phyloP scores from a whole-genome alignment of 2,329 filamentous ascomycete genomes.

The Fusarium bulbicola region DNA sequence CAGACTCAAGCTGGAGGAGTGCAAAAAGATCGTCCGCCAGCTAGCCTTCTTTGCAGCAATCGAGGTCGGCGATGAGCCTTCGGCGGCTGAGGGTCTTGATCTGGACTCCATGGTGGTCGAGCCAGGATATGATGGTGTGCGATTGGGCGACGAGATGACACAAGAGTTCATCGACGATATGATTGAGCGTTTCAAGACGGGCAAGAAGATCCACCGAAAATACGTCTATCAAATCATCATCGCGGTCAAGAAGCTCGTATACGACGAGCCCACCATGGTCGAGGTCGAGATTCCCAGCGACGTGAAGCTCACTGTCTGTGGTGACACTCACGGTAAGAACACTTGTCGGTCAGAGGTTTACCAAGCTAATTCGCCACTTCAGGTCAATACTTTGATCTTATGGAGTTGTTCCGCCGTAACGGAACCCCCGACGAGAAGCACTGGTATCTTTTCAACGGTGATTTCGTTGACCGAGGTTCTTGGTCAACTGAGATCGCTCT shows the following conservation, averaged over 20 bases:
- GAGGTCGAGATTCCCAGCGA: constrained; percentile 84
- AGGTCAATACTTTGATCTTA: constrained; percentile 97
- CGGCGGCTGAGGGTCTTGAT: constrained; percentile 89
- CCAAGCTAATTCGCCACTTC: constrained; percentile 32
- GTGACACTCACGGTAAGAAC: constrained; percentile 88
- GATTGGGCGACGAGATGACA: constrained; percentile 85
- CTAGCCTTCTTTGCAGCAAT: constrained; percentile 95
- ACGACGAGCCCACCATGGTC: constrained; percentile 96
- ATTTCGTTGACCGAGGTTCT: constrained; percentile 96
- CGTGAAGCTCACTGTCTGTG: constrained; percentile 88
- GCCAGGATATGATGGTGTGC: constrained; percentile 83
- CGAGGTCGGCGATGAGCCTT: constrained; percentile 90
- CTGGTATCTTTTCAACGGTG: constrained; percentile 96
- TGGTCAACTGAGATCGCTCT: constrained; percentile 99
- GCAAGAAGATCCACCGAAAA: constrained; percentile 95
- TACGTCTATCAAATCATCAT: constrained; percentile 97
- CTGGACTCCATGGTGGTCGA: constrained; percentile 87
- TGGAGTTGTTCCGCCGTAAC: constrained; percentile 94
- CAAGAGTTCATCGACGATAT: constrained; percentile 98
- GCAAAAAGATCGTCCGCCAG: constrained; percentile 92
- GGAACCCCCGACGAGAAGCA: constrained; percentile 86
- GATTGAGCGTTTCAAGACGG: constrained; percentile 93
- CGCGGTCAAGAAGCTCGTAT: constrained; percentile 87
- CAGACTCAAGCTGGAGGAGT: constrained; percentile 89
- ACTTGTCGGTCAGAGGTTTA: not conserved